Evolutionary conservation across 2,329 filamentous ascomycete genomes (phyloP).

Genomic region (Apiospora rasikravindrae): DNA sequence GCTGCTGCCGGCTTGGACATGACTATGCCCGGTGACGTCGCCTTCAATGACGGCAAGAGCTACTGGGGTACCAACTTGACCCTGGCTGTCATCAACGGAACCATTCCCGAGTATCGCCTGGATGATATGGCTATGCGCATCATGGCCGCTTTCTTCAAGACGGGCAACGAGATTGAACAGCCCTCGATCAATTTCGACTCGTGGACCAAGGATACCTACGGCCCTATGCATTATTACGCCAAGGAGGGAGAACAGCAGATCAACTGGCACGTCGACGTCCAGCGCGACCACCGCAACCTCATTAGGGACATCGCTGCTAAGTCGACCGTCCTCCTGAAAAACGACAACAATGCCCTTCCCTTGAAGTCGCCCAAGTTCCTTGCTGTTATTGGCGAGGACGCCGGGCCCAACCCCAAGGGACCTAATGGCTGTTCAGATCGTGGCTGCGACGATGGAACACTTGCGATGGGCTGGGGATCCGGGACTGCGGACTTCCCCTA

Average conservation of each 20-base stretch:
- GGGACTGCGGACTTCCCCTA: slow-evolving; percentile 78
- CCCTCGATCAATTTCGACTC: slow-evolving; percentile 81
- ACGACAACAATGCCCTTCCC: slow-evolving; percentile 72
- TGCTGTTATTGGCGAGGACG: slow-evolving; percentile 82
- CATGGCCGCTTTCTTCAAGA: slow-evolving; percentile 73
- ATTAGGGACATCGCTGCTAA: slow-evolving; percentile 80
- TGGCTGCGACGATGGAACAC: slow-evolving; percentile 61
- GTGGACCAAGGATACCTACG: slow-evolving; percentile 81
- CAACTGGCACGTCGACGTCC: slow-evolving; percentile 87
- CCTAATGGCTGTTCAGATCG: slow-evolving; percentile 81
- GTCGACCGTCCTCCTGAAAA: slow-evolving; percentile 90
- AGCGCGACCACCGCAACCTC: slow-evolving; percentile 70
- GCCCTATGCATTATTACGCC: slow-evolving; percentile 68
- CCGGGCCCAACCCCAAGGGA: slow-evolving; percentile 74
- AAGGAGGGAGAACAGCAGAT: slow-evolving; percentile 68
- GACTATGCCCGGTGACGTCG: slow-evolving; percentile 86
- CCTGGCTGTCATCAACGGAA: slow-evolving; percentile 85
- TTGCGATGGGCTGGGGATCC: slow-evolving; percentile 82
- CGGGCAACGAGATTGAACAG: slow-evolving; percentile 57
- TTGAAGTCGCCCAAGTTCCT: slow-evolving; percentile 79
- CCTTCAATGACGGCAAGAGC: slow-evolving; percentile 73
- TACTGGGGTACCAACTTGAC: slow-evolving; percentile 91
- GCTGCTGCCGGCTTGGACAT: slow-evolving; percentile 81
- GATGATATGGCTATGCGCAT: slow-evolving; percentile 93
- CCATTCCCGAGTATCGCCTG: slow-evolving; percentile 82